Percentiles rank a stretch among this genome's conserved stretches.
phyloP scores from a whole-genome alignment of 352 stramenopile genomes.

The Phytophthora podocarpi region DNA sequence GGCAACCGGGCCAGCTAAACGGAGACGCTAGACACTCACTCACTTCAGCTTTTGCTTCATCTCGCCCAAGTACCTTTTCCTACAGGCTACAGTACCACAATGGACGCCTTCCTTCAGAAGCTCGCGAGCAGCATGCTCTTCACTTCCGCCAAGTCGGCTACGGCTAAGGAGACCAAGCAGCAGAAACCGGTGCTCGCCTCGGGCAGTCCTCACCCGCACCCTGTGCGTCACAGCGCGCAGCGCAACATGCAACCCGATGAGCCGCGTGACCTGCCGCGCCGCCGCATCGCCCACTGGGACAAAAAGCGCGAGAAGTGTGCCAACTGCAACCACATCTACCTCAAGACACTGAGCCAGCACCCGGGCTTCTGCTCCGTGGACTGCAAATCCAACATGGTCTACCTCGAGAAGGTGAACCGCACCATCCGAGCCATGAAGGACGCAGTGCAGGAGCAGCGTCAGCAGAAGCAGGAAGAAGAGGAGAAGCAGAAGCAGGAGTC shows the following conservation, averaged over 20 bases:
- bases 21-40: conserved; percentile 2
- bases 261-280: conserved; percentile 24
- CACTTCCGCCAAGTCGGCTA: conserved; percentile 28
- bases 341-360: conserved; percentile 83
- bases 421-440: conserved; percentile 80
- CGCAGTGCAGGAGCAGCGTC: conserved; percentile 58
- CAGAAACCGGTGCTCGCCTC: conserved; percentile 30
- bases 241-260: conserved; percentile 57
- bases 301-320: conserved; percentile 85
- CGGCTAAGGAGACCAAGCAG: conserved; percentile 25
- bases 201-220: conserved; percentile 17
- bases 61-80: conserved; percentile 19
- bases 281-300: conserved; percentile 80
- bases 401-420: conserved; percentile 85
- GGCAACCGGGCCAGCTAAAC: not conserved
- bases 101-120: conserved; percentile 55
- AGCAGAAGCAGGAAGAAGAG: conserved; percentile 36
- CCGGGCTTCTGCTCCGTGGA: conserved; percentile 85
- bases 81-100: conserved; percentile 17
- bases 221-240: conserved; percentile 41
- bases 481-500: conserved; percentile 17
- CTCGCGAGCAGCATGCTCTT: conserved; percentile 41
- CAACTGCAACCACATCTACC: conserved; percentile 87
- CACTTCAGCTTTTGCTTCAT: conserved; percentile 53
- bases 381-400: conserved; percentile 88